Percentiles rank a stretch among this genome's conserved stretches.
Conservation (phyloP, 228 moss, liverwort and hornwort genomes). For the Sphagnum magellanicum region DNA sequence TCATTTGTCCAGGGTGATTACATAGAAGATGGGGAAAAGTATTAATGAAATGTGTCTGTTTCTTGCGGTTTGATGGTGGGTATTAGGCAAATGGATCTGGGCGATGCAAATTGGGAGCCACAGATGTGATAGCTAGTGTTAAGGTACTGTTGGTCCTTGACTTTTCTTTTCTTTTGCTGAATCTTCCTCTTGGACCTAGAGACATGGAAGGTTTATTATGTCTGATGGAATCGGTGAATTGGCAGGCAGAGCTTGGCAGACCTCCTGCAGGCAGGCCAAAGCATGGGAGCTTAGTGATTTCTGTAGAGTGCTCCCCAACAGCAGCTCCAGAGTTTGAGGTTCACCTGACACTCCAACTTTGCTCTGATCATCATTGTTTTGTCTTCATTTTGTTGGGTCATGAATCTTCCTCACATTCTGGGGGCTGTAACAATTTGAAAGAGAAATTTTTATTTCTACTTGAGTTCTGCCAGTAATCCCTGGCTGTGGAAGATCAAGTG, state of each 20-base stretch:
- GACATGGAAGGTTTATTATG: neutral
- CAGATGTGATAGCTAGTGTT: constrained; percentile 84
- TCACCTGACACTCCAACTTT: neutral
- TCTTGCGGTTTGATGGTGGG: neutral
- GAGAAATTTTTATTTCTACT: too few species aligned
- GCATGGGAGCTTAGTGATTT: constrained; percentile 77
- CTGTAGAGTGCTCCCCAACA: constrained; percentile 83
- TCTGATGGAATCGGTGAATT: neutral
- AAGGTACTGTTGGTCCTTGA: constrained; percentile 35
- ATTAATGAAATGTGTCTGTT: too few species aligned
- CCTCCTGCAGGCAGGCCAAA: constrained; percentile 74
- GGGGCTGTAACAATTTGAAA: too few species aligned
- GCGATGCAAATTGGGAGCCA: constrained; percentile 67
- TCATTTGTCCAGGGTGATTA: too few species aligned
- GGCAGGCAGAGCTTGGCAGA: constrained; percentile 80
- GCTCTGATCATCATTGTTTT: too few species aligned
- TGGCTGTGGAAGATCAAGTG: too few species aligned
- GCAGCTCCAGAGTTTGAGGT: constrained; percentile 90
- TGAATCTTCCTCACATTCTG: too few species aligned
- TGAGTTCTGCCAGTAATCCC: too few species aligned
- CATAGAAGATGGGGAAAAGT: too few species aligned
- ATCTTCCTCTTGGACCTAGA: neutral
- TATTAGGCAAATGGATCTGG: constrained; percentile 87
- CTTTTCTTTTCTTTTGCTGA: too few species aligned
- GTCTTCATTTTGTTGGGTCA: too few species aligned